These are phyloP conservation scores for Hemileccinum rubropunctum DNA, from an alignment of 768 basidiomycete genomes.

Conservation along the genomic window DNA sequence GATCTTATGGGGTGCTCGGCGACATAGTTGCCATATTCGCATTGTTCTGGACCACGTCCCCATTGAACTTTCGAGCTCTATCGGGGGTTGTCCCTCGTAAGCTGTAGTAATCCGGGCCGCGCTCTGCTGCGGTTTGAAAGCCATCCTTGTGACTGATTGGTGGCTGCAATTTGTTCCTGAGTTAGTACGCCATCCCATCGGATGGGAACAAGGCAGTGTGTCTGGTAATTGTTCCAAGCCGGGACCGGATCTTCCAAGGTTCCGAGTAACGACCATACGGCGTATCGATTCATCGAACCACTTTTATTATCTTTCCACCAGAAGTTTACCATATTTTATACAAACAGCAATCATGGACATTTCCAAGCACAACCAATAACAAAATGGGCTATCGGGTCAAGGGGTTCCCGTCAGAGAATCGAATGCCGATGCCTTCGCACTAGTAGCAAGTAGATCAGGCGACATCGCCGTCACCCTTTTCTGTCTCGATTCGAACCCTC, in stretches of 20 bases:
- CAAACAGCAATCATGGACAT: slow-evolving; percentile 14
- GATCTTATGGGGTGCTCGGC: slow-evolving; percentile 34
- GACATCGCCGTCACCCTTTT: slow-evolving; percentile 27
- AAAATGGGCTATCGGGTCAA: slow-evolving; percentile 20
- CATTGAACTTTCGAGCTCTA: slow-evolving; percentile 17
- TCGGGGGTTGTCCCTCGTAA: slow-evolving; percentile 21
- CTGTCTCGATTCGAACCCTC: slow-evolving; percentile 27
- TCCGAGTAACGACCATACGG: slow-evolving; percentile 25
- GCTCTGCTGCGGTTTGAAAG: slow-evolving; percentile 22
- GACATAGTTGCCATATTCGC: slow-evolving; percentile 37
- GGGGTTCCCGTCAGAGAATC: slow-evolving; percentile 20
- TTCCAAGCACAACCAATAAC: slow-evolving; percentile 15
- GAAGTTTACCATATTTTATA: slow-evolving; percentile 23
- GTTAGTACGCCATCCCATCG: slow-evolving; percentile 17
- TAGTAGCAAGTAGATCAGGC: slow-evolving; percentile 17
- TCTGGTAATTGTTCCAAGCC: slow-evolving; percentile 27
- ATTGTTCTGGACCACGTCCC: slow-evolving; percentile 28
- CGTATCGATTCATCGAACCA: slow-evolving; percentile 25
- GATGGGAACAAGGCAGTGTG: slow-evolving; percentile 27
- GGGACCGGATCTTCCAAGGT: slow-evolving; percentile 34
- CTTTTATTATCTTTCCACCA: slow-evolving; percentile 21
- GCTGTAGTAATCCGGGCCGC: slow-evolving; percentile 13
- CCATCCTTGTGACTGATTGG: slow-evolving; percentile 24
- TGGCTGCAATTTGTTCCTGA: slow-evolving; percentile 30
- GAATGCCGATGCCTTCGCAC: slow-evolving; percentile 12